Evolutionary conservation across 106 monocot species (phyloP), one percentile per base, ranked within the genome.

Genomic region (Dendrobium huoshanense): DNA sequence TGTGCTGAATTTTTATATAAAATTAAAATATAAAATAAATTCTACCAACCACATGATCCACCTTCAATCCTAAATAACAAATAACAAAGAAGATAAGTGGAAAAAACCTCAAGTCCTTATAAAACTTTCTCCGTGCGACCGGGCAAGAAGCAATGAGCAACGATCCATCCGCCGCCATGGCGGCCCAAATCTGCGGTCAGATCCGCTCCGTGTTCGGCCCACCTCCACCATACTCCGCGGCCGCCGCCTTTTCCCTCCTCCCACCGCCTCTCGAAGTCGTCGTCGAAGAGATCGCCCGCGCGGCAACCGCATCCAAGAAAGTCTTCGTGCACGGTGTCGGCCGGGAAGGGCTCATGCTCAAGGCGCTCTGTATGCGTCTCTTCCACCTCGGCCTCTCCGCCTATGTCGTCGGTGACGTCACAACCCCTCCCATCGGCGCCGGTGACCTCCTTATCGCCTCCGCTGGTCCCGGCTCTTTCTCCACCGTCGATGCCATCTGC

Each of bases 321-420:
- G 56, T 94, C 49, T 94, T 97, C 85, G 89, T 94, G 27, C 87
- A 94, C 82, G 97, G 97, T 41, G 97, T 97, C 8, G 97, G 97
- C 19, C 87, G 97, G 10, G 94, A 97, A 83, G 92, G 97, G 48
- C 90, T 94, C 13, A 97, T 97, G 94, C 80, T 97, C 43, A 84
- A 79, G 76, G 92, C 87, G 29, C 72, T 98, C 89, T 94, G 97
- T 87, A 98, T 98, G 94, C 92, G 97, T 33, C 92, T 98, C 81
- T 91, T 78, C 87, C 97, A 98, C 82, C 94, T 98, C 67, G 94
- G 97, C 85, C 85, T 98, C 80, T 18, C 83, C 20, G 82, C 92
- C 47, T 89, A 98, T 83, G 77, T 76, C 55, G 85, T 98, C 79
- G 97, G 94, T 33, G 91, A 98, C 88, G 85, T 98, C 82, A 98